Conservation (phyloP, 495 filamentous ascomycete species). For the Xylaria intraflava region DNA sequence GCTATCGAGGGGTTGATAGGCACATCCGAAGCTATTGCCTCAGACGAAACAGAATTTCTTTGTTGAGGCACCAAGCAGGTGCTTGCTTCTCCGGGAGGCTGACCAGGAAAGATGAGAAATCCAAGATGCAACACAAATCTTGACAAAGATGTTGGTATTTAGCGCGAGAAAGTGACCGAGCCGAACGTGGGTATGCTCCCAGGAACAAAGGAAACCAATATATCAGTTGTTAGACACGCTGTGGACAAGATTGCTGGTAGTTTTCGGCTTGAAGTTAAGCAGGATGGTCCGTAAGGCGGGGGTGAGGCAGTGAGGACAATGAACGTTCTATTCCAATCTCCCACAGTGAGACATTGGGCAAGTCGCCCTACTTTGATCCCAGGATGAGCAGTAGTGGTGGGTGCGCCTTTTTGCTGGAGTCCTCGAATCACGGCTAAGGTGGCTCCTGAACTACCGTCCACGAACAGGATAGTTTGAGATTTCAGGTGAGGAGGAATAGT, state of each 20-base stretch:
- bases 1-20: conserved; percentile 19
- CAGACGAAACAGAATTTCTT: conserved; percentile 27
- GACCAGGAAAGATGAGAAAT: conserved; percentile 16
- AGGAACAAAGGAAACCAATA: conserved; percentile 26
- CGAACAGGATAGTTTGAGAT: not conserved
- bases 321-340: conserved; percentile 21
- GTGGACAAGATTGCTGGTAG: conserved; percentile 6
- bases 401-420: conserved; percentile 14
- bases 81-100: conserved; percentile 21
- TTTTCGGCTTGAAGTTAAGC: conserved; percentile 13
- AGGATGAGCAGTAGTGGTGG: conserved; percentile 9
- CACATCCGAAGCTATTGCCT: conserved; percentile 19
- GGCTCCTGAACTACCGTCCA: not conserved
- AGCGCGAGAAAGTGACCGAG: conserved; percentile 6
- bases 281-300: conserved; percentile 18
- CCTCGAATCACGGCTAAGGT: conserved; percentile 12
- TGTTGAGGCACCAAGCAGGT: conserved; percentile 21
- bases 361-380: conserved; percentile 15
- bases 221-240: conserved; percentile 18
- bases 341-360: conserved; percentile 20
- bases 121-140: conserved; percentile 11
- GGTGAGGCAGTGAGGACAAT: conserved; percentile 14
- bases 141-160: conserved; percentile 14
- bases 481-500: not conserved
- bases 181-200: conserved; percentile 17